A percentile compares a stretch with the other conserved stretches of the same genome.
Evolutionary conservation across 495 filamentous ascomycete species (phyloP).

Genomic region (Xylaria curta): DNA sequence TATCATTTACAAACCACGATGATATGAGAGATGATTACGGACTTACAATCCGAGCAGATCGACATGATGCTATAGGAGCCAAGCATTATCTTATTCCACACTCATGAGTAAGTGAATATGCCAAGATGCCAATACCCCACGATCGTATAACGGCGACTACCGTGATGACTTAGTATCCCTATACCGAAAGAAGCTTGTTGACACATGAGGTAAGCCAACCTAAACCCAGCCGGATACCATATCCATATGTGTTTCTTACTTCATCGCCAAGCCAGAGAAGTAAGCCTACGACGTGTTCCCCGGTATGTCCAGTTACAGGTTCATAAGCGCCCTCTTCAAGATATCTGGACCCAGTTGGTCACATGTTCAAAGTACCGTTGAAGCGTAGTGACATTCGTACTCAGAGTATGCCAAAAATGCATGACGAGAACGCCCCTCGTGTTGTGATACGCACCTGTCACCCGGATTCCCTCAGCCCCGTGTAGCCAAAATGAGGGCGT

Average conservation of each 20-base stretch:
- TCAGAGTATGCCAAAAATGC: not conserved
- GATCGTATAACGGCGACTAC: constrained; percentile 6
- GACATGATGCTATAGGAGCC: not conserved
- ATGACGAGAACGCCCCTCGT: constrained; percentile 10
- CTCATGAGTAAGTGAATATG: not conserved
- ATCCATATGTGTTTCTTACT: not conserved
- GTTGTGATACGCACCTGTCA: constrained; percentile 21
- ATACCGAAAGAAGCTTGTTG: not conserved
- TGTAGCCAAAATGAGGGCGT: not conserved
- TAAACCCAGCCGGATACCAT: not conserved
- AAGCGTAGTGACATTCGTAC: not conserved
- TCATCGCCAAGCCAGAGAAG: not conserved
- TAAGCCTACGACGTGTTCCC: not conserved
- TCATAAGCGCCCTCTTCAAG: not conserved
- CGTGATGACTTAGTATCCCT: not conserved
- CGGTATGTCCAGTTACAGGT: not conserved
- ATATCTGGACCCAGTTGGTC: constrained; percentile 2
- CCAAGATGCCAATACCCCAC: constrained; percentile 9
- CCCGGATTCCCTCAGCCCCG: constrained; percentile 2
- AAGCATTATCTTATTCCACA: not conserved
- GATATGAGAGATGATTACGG: not conserved
- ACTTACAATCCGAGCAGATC: not conserved
- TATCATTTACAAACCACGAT: not conserved
- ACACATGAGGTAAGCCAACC: constrained; percentile 3
- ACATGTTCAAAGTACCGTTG: constrained; percentile 10